Evolutionary conservation across 2,329 filamentous ascomycete genomes (phyloP).

Genomic region (Sporothrix schenckii): DNA sequence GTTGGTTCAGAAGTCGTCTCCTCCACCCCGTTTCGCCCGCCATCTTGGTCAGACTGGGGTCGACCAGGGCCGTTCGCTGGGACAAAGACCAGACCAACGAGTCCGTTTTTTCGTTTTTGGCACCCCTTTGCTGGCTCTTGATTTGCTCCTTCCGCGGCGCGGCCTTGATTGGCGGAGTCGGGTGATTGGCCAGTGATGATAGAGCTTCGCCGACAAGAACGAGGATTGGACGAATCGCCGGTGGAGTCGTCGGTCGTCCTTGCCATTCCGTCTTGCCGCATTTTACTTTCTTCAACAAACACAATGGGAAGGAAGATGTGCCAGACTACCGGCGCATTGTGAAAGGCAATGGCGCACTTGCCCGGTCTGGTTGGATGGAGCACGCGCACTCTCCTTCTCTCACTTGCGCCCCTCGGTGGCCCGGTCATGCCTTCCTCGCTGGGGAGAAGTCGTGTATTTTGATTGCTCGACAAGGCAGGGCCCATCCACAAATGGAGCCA

Average conservation of each 20-base stretch:
- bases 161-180: conserved; percentile 40
- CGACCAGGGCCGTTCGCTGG: not conserved
- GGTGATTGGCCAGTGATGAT: conserved; percentile 40
- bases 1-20: conserved; percentile 24
- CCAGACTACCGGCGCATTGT: conserved; percentile 9
- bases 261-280: conserved; percentile 23
- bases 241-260: conserved; percentile 39
- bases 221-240: conserved; percentile 39
- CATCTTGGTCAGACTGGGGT: conserved; percentile 17
- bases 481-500: conserved; percentile 27
- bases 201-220: conserved; percentile 30
- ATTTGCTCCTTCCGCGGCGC: conserved; percentile 30
- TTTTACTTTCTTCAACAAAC: conserved; percentile 21
- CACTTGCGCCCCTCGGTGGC: conserved; percentile 14
- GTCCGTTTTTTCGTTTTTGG: conserved; percentile 1
- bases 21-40: conserved; percentile 21
- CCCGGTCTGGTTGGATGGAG: conserved; percentile 20
- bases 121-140: conserved; percentile 29
- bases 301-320: not conserved
- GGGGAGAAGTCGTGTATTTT: conserved; percentile 10
- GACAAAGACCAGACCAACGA: not conserved
- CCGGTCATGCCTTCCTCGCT: conserved; percentile 16
- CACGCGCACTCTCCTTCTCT: not conserved
- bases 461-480: conserved; percentile 25
- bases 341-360: not conserved